A percentile compares a stretch with the other conserved stretches of the same genome.
phyloP scores from a whole-genome alignment of 2,329 filamentous ascomycete genomes.

The Tolypocladium nubicola region DNA sequence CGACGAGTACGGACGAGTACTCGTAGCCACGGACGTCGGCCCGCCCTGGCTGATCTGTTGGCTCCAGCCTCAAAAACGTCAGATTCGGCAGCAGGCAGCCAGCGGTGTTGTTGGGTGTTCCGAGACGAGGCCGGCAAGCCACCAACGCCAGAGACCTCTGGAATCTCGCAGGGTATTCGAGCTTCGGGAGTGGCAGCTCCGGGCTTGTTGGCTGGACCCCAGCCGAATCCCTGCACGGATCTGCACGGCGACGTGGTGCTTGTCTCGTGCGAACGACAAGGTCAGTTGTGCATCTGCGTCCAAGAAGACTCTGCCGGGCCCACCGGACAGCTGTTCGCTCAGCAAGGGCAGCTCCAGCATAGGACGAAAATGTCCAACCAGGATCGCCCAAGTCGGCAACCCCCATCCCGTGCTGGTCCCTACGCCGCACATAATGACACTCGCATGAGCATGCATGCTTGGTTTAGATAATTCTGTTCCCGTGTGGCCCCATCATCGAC shows the following conservation, averaged over 20 bases:
- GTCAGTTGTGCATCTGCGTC: not conserved
- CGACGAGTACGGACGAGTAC: not conserved
- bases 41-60: not conserved
- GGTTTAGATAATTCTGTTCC: not conserved
- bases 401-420: not conserved
- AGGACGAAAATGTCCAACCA: not conserved
- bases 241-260: not conserved
- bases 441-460: not conserved
- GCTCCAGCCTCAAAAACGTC: not conserved
- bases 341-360: not conserved
- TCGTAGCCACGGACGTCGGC: not conserved
- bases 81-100: not conserved
- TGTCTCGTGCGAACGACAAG: not conserved
- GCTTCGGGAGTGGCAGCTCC: not conserved
- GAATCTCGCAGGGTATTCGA: not conserved
- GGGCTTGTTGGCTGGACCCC: not conserved
- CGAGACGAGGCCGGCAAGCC: not conserved
- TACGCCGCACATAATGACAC: not conserved
- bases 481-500: not conserved
- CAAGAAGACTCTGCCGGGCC: not conserved
- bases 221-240: not conserved
- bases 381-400: not conserved
- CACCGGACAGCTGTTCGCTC: not conserved
- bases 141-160: not conserved
- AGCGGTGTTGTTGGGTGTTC: too few relatives aligned